Percentiles rank a stretch among this genome's conserved stretches.
phyloP scores from a whole-genome alignment of 2,329 filamentous ascomycete species.

The Botryosphaeria agaves region DNA sequence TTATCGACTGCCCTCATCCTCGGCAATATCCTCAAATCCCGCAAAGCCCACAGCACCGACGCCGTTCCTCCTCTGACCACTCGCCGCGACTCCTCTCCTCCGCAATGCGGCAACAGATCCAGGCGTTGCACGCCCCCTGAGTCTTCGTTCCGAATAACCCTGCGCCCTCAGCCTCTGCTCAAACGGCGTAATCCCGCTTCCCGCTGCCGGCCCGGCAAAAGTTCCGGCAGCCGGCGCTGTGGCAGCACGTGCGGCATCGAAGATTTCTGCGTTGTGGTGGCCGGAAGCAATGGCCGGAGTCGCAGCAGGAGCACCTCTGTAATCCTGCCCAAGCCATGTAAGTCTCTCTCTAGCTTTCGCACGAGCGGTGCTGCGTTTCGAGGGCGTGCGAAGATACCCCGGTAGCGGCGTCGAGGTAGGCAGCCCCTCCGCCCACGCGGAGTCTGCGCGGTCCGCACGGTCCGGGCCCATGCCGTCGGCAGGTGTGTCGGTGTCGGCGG shows the following conservation, averaged over 20 bases:
- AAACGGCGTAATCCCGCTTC: slow-evolving; percentile 17
- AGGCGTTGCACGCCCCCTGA: no score
- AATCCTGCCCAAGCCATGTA: slow-evolving; percentile 1
- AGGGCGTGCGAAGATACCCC: slow-evolving; percentile 30
- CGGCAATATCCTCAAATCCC: slow-evolving; percentile 4
- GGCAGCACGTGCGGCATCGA: not conserved
- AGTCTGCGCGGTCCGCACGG: no score
- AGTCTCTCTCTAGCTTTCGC: slow-evolving; percentile 11
- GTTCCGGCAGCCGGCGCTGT: no score
- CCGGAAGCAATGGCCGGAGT: slow-evolving; percentile 11
- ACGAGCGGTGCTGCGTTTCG: slow-evolving; percentile 19
- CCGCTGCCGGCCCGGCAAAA: no score
- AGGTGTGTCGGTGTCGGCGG: slow-evolving; percentile 2
- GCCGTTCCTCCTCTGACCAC: slow-evolving; percentile 1
- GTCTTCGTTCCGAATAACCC: slow-evolving; percentile 7
- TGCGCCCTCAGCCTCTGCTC: slow-evolving; percentile 17
- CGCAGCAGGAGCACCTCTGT: slow-evolving; percentile 7
- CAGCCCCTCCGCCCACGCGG: no score
- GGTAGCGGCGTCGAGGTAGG: slow-evolving; percentile 8
- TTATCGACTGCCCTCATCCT: slow-evolving; percentile 3
- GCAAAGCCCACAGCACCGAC: slow-evolving; percentile 2
- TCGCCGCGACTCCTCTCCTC: no score
- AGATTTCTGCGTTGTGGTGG: slow-evolving; percentile 12
- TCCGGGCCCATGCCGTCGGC: slow-evolving; percentile 2
- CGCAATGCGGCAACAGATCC: no score